Conservation (phyloP, 371 early-diverging fungal genomes). For the Apophysomyces variabilis region DNA sequence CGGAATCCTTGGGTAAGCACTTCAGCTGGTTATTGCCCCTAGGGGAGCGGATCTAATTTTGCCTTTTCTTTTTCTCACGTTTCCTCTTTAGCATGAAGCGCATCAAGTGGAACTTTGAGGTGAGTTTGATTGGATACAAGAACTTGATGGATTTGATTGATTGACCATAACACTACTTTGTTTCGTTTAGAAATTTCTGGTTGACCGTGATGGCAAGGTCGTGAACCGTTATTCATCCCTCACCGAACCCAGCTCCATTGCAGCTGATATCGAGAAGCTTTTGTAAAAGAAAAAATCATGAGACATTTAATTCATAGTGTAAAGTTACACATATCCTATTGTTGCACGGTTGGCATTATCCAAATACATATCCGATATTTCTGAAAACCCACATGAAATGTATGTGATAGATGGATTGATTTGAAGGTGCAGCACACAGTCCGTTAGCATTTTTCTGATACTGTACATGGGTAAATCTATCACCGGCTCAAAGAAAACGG, state of each 20-base stretch:
- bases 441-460: too few relatives aligned
- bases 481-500: too few relatives aligned
- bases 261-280: constrained; percentile 56
- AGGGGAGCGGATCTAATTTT: not conserved
- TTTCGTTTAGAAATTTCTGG: constrained; percentile 66
- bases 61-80: not conserved
- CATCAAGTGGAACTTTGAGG: constrained; percentile 83
- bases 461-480: too few relatives aligned
- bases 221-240: constrained; percentile 67
- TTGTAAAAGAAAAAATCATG: constrained; percentile 22
- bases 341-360: too few relatives aligned
- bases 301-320: not conserved
- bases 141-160: not conserved
- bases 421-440: too few relatives aligned
- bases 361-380: too few relatives aligned
- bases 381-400: too few relatives aligned
- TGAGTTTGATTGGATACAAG: constrained; percentile 17
- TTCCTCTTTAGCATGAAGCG: constrained; percentile 45
- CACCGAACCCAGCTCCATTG: constrained; percentile 59
- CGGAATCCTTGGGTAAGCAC: constrained; percentile 60
- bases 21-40: not conserved
- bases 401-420: too few relatives aligned
- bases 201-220: constrained; percentile 72
- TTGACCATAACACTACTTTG: too few relatives aligned
- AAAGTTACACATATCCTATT: too few relatives aligned